Evolutionary conservation across 139 green algal species (phyloP), one percentile per base, ranked within the genome.

Genomic region (Closterium sp.): DNA sequence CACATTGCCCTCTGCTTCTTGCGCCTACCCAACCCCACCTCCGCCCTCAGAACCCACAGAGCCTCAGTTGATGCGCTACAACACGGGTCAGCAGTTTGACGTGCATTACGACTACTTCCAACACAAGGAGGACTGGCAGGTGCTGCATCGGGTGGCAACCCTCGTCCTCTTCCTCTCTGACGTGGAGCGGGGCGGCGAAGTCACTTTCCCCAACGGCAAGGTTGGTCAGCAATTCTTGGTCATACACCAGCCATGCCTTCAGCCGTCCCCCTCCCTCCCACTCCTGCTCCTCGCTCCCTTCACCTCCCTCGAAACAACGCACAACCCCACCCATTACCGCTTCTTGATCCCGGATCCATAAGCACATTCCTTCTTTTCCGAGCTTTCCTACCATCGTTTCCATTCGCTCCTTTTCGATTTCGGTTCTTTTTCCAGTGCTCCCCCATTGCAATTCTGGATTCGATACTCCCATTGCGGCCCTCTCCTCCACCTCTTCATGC

Each of bases 101-200:
- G 94, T 97, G 3, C 97, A 98, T 93, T 96, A 94, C 32, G 97
- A 98, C 96, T 97, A 96, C 92, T 98, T 98, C 94, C 94, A 97
- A 38, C 96, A 98, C 90, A 31, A 95, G 21, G 42, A 95, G 30
- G 98, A 98, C 96, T 91, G 95, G 38, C 86, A 95, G 4, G 97
- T 97, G 27, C 97, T 97, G 13, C 97, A 98, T 90, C 95, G 97
- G 5, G 95, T 97, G 13, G 95, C 97, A 32, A 98, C 97, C 2
- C 89, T 98, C 24, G 96, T 98, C n/a, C 97, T 98, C 94, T 98
- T 98, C 95, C 94, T 98, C 17, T 93, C 62, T 2, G 90, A 96
- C 30, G 87, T 94, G 24, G 89, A 94, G 31, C 42, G 94, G 45
- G 94, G 94, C 85, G 94, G 94, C 45, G 94, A 96, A 92, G 95